Evolutionary conservation across 129 eudicot species (phyloP).

Genomic region (Scalesia atractyloides): DNA sequence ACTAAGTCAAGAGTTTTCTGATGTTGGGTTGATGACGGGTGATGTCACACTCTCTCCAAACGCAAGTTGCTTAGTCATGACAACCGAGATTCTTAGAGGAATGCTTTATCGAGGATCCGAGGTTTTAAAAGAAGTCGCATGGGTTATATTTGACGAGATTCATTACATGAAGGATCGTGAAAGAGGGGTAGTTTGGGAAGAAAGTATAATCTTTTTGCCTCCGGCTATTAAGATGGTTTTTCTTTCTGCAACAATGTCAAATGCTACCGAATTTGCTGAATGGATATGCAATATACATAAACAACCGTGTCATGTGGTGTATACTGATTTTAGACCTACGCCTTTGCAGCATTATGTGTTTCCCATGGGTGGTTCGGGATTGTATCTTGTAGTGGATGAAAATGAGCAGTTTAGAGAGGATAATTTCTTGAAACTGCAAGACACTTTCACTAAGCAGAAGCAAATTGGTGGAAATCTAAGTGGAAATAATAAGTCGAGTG

Average conservation of each 20-base stretch:
- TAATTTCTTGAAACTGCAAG: conserved; percentile 78
- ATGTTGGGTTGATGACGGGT: conserved; percentile 98
- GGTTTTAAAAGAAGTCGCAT: conserved; percentile 95
- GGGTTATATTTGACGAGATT: conserved; percentile 98
- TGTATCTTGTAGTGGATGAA: conserved; percentile 95
- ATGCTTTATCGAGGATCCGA: conserved; percentile 98
- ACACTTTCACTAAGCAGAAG: conserved; percentile 71
- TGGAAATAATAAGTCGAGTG: conserved; percentile 53
- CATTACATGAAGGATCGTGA: conserved; percentile 98
- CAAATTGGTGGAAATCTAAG: conserved; percentile 39
- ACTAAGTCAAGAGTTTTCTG: conserved; percentile 84
- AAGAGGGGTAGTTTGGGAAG: conserved; percentile 99
- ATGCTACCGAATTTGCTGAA: conserved; percentile 99
- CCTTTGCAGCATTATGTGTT: conserved; percentile 97
- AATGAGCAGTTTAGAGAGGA: conserved; percentile 95
- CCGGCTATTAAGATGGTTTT: conserved; percentile 97
- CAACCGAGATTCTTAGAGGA: conserved; percentile 92
- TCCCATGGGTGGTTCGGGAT: conserved; percentile 92
- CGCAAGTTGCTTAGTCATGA: conserved; percentile 96
- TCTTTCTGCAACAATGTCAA: conserved; percentile 97
- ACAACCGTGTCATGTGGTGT: conserved; percentile 98
- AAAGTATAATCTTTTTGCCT: conserved; percentile 89
- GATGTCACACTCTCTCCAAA: conserved; percentile 91
- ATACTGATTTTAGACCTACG: conserved; percentile 95
- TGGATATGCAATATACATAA: conserved; percentile 96